These are phyloP conservation scores for Pulveroboletus sp. DNA, from an alignment of 768 basidiomycete genomes.

Conservation along the genomic window DNA sequence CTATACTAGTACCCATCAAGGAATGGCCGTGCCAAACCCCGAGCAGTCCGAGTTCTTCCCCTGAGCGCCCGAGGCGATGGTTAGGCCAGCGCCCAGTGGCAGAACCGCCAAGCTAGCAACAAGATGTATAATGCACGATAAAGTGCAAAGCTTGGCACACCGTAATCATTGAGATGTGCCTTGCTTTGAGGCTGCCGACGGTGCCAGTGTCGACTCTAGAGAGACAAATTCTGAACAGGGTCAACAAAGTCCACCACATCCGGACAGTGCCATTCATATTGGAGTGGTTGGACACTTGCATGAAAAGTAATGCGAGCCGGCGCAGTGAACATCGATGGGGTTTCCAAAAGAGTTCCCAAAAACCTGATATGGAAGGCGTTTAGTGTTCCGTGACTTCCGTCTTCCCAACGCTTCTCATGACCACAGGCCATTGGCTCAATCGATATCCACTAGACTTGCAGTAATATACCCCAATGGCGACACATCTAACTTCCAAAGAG, in stretches of 20 bases:
- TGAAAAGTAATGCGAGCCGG: neutral
- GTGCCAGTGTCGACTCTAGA: no score
- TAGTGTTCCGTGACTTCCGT: conserved; percentile 19
- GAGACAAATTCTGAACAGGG: conserved; percentile 33
- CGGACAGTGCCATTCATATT: neutral
- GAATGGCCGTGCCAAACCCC: conserved; percentile 40
- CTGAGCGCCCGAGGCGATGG: conserved; percentile 58
- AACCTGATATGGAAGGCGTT: conserved; percentile 22
- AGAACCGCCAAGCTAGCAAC: conserved; percentile 43
- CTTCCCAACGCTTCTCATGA: conserved; percentile 1
- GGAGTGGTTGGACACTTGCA: neutral
- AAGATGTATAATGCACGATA: neutral
- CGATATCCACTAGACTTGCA: conserved; percentile 12
- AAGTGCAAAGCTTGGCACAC: conserved; percentile 22
- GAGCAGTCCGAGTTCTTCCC: conserved; percentile 55
- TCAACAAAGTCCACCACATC: conserved; percentile 27
- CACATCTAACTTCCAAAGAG: conserved; percentile 30
- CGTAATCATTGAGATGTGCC: conserved; percentile 58
- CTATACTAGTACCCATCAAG: conserved; percentile 42
- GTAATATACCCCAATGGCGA: conserved; percentile 26
- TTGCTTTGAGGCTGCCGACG: conserved; percentile 48
- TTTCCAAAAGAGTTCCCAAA: neutral
- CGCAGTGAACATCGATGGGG: no score
- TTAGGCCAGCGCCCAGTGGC: conserved; percentile 51
- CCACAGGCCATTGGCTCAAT: neutral